Evolutionary conservation across 306 rosid species (phyloP).

Genomic region (Inga laurina): DNA sequence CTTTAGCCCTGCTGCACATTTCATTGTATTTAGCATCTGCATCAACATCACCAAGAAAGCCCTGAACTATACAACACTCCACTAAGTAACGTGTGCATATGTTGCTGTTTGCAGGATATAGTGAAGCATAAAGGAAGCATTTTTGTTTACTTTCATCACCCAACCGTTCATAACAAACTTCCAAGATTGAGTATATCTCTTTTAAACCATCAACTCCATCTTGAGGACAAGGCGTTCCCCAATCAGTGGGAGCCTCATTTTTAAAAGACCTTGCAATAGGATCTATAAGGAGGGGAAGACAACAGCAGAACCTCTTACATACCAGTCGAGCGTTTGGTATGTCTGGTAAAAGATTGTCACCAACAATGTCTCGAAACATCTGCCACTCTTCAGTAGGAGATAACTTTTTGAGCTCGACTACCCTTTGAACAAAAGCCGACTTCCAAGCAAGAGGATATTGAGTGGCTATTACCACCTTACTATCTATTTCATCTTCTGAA

Average conservation of each 20-base stretch:
- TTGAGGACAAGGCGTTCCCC: constrained; percentile 16
- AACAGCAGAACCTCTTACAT: constrained; percentile 34
- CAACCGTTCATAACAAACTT: constrained; percentile 17
- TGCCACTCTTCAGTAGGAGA: too few relatives aligned
- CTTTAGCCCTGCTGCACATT: too few relatives aligned
- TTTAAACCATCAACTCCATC: constrained; percentile 8
- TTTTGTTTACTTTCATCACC: constrained; percentile 22
- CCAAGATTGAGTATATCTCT: constrained; percentile 33
- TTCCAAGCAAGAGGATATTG: too few relatives aligned
- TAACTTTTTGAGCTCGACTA: too few relatives aligned
- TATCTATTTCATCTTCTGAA: neutral
- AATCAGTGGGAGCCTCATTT: neutral
- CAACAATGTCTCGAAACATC: neutral
- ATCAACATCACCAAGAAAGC: constrained; percentile 32
- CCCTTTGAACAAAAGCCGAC: too few relatives aligned
- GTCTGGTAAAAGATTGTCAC: too few relatives aligned
- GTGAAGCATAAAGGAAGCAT: constrained; percentile 32
- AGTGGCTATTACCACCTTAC: constrained; percentile 35
- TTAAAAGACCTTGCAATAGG: constrained; percentile 30
- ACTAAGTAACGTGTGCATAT: constrained; percentile 31
- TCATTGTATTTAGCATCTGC: neutral
- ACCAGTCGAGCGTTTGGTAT: neutral
- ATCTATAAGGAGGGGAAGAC: constrained; percentile 39
- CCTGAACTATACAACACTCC: constrained; percentile 37
- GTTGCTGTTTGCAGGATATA: constrained; percentile 32